Evolutionary conservation across 2,329 filamentous ascomycete genomes (phyloP).

Genomic region (Claviceps purpurea): DNA sequence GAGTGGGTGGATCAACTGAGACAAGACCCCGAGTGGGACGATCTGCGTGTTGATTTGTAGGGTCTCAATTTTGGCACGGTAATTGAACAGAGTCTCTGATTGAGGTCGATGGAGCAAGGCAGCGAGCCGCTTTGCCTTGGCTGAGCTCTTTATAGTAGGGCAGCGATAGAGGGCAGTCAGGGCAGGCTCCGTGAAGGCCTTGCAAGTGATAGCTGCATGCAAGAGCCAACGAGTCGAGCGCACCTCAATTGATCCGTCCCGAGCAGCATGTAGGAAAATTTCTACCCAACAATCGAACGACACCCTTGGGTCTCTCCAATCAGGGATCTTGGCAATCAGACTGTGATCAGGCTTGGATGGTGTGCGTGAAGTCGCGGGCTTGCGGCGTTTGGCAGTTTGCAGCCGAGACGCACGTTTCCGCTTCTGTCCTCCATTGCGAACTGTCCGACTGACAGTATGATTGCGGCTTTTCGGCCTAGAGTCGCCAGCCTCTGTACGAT

Average conservation of each 20-base stretch:
- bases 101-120: conserved; percentile 41
- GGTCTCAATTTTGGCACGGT: conserved; percentile 55
- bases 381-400: conserved; percentile 7
- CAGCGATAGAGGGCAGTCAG: conserved; percentile 58
- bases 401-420: conserved; percentile 7
- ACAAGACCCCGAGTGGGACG: conserved; percentile 25
- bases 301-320: conserved; percentile 41
- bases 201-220: conserved; percentile 47
- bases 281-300: conserved; percentile 56
- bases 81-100: conserved; percentile 41
- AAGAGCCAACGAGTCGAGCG: conserved; percentile 49
- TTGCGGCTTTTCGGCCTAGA: not conserved
- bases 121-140: conserved; percentile 31
- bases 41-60: conserved; percentile 61
- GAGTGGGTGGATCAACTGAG: conserved; percentile 48
- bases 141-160: conserved; percentile 44
- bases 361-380: not conserved
- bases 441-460: not conserved
- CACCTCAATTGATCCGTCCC: conserved; percentile 26
- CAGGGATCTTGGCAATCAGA: conserved; percentile 25
- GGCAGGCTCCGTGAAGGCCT: conserved; percentile 56
- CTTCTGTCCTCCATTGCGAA: conserved; percentile 8
- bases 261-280: conserved; percentile 56
- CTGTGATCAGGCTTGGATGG: conserved; percentile 1
- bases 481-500: too few relatives aligned